These are phyloP conservation scores for Metschnikowia peoriensis DNA, from an alignment of 805 yeast species.

Conservation along the genomic window DNA sequence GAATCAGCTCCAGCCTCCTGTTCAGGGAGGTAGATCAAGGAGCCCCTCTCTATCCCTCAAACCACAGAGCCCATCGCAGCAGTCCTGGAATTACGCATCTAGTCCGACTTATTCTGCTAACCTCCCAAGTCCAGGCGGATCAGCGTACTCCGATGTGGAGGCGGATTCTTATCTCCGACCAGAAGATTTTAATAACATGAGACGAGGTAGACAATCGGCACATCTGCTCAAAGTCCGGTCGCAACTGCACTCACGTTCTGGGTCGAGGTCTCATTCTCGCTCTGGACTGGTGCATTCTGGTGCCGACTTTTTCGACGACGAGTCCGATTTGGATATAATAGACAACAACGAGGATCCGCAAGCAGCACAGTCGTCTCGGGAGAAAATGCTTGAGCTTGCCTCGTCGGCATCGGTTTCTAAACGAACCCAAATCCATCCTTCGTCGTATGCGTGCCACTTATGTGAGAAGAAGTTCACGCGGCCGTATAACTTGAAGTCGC, in stretches of 20 bases:
- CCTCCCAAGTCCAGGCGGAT: slow-evolving; percentile 14
- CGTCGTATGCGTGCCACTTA: slow-evolving; percentile 71
- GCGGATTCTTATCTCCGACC: slow-evolving; percentile 26
- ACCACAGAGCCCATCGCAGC: slow-evolving; percentile 8
- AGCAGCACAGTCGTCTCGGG: slow-evolving; percentile 36
- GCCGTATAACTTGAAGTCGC: slow-evolving; percentile 90
- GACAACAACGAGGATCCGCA: slow-evolving; percentile 7
- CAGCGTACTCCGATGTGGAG: slow-evolving; percentile 15
- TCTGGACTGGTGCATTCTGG: background rate
- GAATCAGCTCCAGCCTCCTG: slow-evolving; percentile 9
- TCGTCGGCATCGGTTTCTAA: slow-evolving; percentile 52
- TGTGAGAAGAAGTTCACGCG: slow-evolving; percentile 89
- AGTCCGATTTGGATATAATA: slow-evolving; percentile 22
- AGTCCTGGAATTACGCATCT: slow-evolving; percentile 3
- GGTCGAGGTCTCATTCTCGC: slow-evolving; percentile 31
- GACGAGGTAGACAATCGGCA: slow-evolving; percentile 40
- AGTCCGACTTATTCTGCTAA: slow-evolving; percentile 8
- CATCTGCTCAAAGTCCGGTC: slow-evolving; percentile 20
- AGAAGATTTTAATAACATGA: slow-evolving; percentile 39
- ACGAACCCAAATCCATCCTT: slow-evolving; percentile 68
- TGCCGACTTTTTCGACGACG: slow-evolving; percentile 6
- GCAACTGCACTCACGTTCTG: slow-evolving; percentile 23
- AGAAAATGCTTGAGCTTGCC: slow-evolving; percentile 66
- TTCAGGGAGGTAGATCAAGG: slow-evolving; percentile 1
- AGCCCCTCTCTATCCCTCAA: slow-evolving; percentile 7